phyloP scores from a whole-genome alignment of 768 basidiomycete genomes.

The Mycena amicta region DNA sequence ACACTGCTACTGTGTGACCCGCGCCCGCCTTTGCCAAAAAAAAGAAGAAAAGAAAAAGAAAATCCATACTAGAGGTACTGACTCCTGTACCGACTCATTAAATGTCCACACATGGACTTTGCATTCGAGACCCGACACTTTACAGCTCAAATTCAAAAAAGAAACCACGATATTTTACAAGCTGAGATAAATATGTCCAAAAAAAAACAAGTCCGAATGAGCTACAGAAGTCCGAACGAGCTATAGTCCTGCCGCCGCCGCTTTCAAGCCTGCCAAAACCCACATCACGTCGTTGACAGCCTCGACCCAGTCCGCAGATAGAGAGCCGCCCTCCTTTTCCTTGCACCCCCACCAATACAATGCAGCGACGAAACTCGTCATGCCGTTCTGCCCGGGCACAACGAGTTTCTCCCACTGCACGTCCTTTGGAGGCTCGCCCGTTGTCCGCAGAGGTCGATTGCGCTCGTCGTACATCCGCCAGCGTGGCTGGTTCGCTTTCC shows the following conservation, averaged over 20 bases:
- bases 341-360: background rate
- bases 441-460: background rate
- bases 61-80: too few relatives aligned
- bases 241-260: background rate
- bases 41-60: too few relatives aligned
- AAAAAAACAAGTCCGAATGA: background rate
- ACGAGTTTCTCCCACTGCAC: background rate
- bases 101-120: too few relatives aligned
- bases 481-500: background rate
- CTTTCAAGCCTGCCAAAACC: background rate
- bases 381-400: background rate
- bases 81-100: too few relatives aligned
- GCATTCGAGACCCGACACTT: too few relatives aligned
- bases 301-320: background rate
- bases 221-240: background rate
- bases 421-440: background rate
- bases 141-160: too few relatives aligned
- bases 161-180: too few relatives aligned
- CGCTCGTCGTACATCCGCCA: background rate
- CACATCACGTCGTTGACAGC: background rate
- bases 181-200: too few relatives aligned
- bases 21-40: too few relatives aligned
- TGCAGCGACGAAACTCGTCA: background rate
- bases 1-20: too few relatives aligned
- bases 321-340: background rate